Evolutionary conservation across 2,329 filamentous ascomycete genomes (phyloP).

Genomic region (Didymella lethalis): DNA sequence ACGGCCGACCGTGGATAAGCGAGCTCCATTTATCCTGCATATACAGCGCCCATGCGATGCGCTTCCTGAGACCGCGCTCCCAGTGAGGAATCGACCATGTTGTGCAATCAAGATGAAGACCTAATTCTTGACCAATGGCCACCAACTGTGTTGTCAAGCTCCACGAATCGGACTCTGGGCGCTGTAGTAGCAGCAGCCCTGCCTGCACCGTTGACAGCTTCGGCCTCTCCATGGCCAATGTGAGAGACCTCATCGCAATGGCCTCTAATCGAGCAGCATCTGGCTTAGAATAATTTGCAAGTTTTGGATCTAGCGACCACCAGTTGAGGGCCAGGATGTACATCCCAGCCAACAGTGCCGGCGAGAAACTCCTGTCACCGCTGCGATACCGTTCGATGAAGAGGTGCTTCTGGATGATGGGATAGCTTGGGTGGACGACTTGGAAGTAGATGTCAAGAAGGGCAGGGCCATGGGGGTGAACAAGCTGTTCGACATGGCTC

Average conservation of each 20-base stretch:
- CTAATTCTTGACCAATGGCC: constrained; percentile 85
- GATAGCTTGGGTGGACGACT: constrained; percentile 80
- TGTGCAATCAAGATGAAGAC: constrained; percentile 86
- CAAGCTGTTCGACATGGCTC: constrained; percentile 76
- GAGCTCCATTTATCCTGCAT: constrained; percentile 96
- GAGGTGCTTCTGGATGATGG: constrained; percentile 81
- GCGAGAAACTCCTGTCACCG: constrained; percentile 76
- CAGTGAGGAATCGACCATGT: constrained; percentile 86
- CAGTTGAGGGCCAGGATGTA: constrained; percentile 88
- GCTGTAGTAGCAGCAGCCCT: constrained; percentile 75
- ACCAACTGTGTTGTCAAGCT: constrained; percentile 87
- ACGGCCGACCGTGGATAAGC: constrained; percentile 83
- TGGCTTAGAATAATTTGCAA: constrained; percentile 70
- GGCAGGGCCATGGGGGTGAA: constrained; percentile 77
- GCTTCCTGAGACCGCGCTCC: constrained; percentile 84
- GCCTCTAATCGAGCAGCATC: constrained; percentile 77
- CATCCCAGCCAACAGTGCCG: constrained; percentile 78
- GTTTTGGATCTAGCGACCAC: constrained; percentile 77
- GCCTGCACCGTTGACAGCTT: constrained; percentile 84
- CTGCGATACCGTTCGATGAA: constrained; percentile 81
- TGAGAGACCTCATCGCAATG: constrained; percentile 75
- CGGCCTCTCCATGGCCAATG: constrained; percentile 79
- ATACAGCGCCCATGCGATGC: constrained; percentile 88
- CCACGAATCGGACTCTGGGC: constrained; percentile 81
- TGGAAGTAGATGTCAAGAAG: constrained; percentile 84